A percentile compares a stretch with the other conserved stretches of the same genome.
Evolutionary conservation across 345 rosid species (phyloP).

Genomic region (Populus euphratica): DNA sequence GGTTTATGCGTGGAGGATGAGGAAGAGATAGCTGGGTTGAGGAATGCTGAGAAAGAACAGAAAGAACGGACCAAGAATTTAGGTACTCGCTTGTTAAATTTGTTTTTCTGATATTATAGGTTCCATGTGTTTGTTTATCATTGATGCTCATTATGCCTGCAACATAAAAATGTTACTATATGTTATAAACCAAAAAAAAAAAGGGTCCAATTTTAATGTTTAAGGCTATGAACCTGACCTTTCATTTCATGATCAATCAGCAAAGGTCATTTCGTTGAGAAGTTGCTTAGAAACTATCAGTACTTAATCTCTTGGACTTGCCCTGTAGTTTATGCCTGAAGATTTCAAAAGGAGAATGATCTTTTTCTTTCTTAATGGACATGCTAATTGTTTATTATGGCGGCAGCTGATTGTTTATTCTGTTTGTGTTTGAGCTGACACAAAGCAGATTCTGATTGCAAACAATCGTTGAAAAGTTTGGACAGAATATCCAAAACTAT

Average conservation of each 20-base stretch:
- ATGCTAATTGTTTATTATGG: conserved; percentile 24
- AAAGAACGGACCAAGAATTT: conserved; percentile 7
- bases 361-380: neutral
- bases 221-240: neutral
- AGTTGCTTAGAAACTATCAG: neutral
- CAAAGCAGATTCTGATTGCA: conserved; percentile 23
- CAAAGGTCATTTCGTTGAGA: neutral
- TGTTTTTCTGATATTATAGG: neutral
- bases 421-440: conserved; percentile 5
- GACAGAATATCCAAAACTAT: conserved; percentile 11
- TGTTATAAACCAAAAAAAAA: neutral
- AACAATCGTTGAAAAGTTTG: conserved; percentile 11
- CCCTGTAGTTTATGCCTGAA: conserved; percentile 11
- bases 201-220: neutral
- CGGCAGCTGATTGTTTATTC: conserved; percentile 24
- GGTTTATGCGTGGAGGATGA: conserved; percentile 6
- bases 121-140: neutral
- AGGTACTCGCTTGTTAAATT: conserved; percentile 4
- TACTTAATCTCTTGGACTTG: conserved; percentile 13
- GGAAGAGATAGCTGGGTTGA: conserved; percentile 10
- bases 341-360: conserved; percentile 1
- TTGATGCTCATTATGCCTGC: conserved; percentile 11
- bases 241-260: no score
- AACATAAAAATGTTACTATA: neutral
- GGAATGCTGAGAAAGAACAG: conserved; percentile 17